A percentile compares a stretch with the other conserved stretches of the same genome.
Evolutionary conservation across 2,329 filamentous ascomycete species (phyloP).

Genomic region (Sphaerostilbella broomeana): DNA sequence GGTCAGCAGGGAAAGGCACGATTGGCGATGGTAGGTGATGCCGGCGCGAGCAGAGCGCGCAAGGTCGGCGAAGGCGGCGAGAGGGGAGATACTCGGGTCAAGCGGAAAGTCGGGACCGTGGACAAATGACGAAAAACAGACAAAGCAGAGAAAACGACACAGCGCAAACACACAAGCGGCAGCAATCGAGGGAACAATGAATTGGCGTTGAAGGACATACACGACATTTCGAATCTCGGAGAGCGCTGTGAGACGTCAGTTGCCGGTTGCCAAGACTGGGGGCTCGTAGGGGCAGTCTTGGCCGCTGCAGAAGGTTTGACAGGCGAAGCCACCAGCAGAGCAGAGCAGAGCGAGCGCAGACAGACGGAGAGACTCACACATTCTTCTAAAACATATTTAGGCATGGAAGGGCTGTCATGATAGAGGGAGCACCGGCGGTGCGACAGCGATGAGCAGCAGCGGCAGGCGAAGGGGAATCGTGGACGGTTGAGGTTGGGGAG

Average conservation of each 20-base stretch:
- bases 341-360: conserved; percentile 6
- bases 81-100: not conserved
- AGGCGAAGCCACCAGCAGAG: conserved; percentile 6
- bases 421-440: conserved; percentile 26
- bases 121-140: no score
- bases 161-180: conserved; percentile 13
- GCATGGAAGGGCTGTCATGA: conserved; percentile 27
- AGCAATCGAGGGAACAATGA: not conserved
- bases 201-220: conserved; percentile 27
- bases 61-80: not conserved
- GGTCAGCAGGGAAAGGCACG: not conserved
- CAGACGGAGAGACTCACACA: conserved; percentile 31
- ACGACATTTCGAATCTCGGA: conserved; percentile 45
- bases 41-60: not conserved
- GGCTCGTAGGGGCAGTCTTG: conserved; percentile 13
- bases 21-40: not conserved
- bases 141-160: no score
- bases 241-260: conserved; percentile 38
- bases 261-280: conserved; percentile 20
- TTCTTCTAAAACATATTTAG: conserved; percentile 36
- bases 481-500: not conserved
- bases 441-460: conserved; percentile 18
- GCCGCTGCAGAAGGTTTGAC: conserved; percentile 11
- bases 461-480: not conserved
- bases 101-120: no score